Evolutionary conservation across 441 rosid species (phyloP), one percentile per base, ranked within the genome.

Genomic region (Biscutella laevigata): DNA sequence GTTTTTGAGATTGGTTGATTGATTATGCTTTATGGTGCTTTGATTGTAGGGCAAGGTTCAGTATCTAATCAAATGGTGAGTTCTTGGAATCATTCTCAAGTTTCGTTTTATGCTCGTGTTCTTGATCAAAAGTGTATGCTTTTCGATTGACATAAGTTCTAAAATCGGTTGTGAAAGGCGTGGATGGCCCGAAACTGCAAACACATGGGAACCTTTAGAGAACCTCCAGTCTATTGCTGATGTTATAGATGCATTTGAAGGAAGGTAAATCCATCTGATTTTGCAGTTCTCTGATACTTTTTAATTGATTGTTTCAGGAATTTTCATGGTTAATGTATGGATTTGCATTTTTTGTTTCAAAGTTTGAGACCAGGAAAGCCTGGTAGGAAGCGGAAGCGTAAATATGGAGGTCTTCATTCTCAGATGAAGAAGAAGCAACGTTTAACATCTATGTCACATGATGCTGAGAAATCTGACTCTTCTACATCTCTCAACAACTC

Each of bases 131-230:
- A n/a, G n/a, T 30, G 12, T 30, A 30, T 39, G 19, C 5, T 66
- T 53, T 46, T 53, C 41, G 30, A 21, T 53, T 67, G 57, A 60
- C 43, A 8, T 33, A 48, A 53, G 35, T 41, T 45, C 44, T 57
- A 66, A 26, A 51, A 58, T 69, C 50, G 61, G 36, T 53, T 68
- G 40, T 41, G 61, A 36, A 77, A 94, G 99, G 99, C 95, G 95
- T 11, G 96, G 92, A 24, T 94, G 99, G 99, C 94, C 98, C 0
- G 96, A 90, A 63, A 77, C 94, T 2, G 77, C 94, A 4, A 94
- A 94, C 68, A 94, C 99, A 14, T 94, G 99, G 99, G 99, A 94
- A 74, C 99, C 99, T 14, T 40, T 83, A 25, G 95, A 85, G 85
- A 94, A 94, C 71, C 85, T 94, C 33, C 82, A 70, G 67, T 77